phyloP scores from a whole-genome alignment of 169 alveolate species.

The Ichthyophthirius multifiliis region DNA sequence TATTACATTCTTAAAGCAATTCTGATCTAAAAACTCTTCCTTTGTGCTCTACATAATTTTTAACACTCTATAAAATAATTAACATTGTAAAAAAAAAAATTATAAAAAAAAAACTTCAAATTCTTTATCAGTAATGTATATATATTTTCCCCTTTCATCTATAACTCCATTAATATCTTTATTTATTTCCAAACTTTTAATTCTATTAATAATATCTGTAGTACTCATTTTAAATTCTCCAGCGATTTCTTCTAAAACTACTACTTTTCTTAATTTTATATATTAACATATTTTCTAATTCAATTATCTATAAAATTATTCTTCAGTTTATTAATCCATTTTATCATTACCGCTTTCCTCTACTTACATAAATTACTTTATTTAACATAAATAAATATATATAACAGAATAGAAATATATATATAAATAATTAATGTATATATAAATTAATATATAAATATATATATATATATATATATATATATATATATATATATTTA shows the following conservation, averaged over 20 bases:
- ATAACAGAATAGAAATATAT: too few relatives aligned
- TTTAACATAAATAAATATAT: not conserved
- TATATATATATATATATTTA: too few relatives aligned
- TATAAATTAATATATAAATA: too few relatives aligned
- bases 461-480: not conserved
- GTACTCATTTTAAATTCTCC: slow-evolving; percentile 67
- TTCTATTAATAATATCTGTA: slow-evolving; percentile 59
- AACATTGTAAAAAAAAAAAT: not conserved
- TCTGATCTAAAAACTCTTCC: slow-evolving; percentile 77
- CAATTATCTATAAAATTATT: slow-evolving; percentile 43
- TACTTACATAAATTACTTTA: slow-evolving; percentile 44
- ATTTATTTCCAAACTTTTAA: slow-evolving; percentile 55
- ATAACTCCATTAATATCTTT: slow-evolving; percentile 67
- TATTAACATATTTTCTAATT: slow-evolving; percentile 39
- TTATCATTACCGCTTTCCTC: slow-evolving; percentile 54
- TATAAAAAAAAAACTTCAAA: slow-evolving; percentile 22
- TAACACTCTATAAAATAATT: slow-evolving; percentile 51
- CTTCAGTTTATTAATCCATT: slow-evolving; percentile 52
- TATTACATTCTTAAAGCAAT: slow-evolving; percentile 64
- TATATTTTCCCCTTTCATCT: slow-evolving; percentile 84
- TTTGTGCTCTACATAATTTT: slow-evolving; percentile 42
- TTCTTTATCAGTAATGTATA: slow-evolving; percentile 72
- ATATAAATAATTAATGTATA: not conserved
- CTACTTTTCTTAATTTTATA: slow-evolving; percentile 64
- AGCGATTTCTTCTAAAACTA: slow-evolving; percentile 73